Conservation (phyloP, 78 protist genomes). For the Monocercomonoides exilis region DNA sequence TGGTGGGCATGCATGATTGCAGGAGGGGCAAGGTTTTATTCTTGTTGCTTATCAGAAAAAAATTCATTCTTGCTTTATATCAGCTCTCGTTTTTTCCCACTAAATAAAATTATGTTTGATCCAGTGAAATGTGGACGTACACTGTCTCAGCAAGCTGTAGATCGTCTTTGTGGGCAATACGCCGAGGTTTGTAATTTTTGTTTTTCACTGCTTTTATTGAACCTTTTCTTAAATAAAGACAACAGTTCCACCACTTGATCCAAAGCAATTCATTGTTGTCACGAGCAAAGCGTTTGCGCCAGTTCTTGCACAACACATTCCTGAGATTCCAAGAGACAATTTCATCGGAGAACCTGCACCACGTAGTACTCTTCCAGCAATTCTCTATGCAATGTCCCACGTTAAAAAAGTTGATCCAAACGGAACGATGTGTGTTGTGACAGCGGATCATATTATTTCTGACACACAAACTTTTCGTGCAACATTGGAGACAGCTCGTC, state of each 20-base stretch:
- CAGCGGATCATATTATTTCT: conserved; percentile 29
- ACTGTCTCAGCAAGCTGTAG: conserved; percentile 29
- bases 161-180: neutral
- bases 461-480: neutral
- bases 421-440: conserved; percentile 2
- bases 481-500: neutral
- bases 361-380: conserved; percentile 32
- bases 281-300: neutral
- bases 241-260: neutral
- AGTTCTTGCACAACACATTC: neutral
- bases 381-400: conserved; percentile 12
- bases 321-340: neutral
- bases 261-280: conserved; percentile 5
- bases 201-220: neutral
- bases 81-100: conserved; percentile 25
- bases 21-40: conserved; percentile 2
- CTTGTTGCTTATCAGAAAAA: neutral
- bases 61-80: neutral
- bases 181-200: neutral
- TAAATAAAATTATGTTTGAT: conserved; percentile 20
- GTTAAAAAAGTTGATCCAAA: neutral
- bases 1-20: conserved; percentile 12
- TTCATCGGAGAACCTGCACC: conserved; percentile 20
- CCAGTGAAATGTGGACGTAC: conserved; percentile 8
- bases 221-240: neutral